Conservation (phyloP, 192 early-diverging fungal genomes). For the Coemansia sp. region DNA sequence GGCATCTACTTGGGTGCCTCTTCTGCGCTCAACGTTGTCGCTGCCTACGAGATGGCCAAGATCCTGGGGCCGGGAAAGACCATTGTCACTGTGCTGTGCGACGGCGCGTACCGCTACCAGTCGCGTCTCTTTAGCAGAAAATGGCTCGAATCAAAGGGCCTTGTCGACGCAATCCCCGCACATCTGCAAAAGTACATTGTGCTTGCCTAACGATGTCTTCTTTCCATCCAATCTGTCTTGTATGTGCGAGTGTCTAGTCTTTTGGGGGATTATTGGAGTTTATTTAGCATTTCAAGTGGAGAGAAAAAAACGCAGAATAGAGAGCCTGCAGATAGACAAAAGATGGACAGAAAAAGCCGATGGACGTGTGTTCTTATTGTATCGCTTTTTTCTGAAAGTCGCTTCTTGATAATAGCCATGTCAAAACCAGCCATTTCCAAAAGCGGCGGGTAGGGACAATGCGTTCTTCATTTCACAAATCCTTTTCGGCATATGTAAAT, state of each 20-base stretch:
- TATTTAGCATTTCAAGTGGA: no score
- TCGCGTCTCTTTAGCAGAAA: conserved; percentile 76
- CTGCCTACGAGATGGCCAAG: conserved; percentile 88
- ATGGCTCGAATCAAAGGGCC: conserved; percentile 87
- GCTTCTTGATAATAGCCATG: no score
- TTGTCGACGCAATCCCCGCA: conserved; percentile 74
- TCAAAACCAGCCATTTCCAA: background rate
- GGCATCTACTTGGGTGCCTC: conserved; percentile 92
- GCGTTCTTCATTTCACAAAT: no score
- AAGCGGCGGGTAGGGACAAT: background rate
- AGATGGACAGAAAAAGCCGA: no score
- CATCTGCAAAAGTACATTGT: conserved; percentile 86
- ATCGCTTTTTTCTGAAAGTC: no score
- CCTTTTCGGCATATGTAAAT: background rate
- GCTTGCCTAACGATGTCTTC: conserved; percentile 42
- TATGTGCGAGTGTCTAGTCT: background rate
- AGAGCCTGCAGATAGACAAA: no score
- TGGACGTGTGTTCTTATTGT: no score
- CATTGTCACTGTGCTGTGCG: conserved; percentile 85
- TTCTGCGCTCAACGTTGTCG: conserved; percentile 91
- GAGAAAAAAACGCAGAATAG: no score
- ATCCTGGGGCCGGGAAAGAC: conserved; percentile 72
- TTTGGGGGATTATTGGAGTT: background rate
- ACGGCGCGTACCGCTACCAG: conserved; percentile 87
- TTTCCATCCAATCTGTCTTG: background rate